Evolutionary conservation across 2,329 filamentous ascomycete species (phyloP).

Genomic region (Aplosporella prunicola): DNA sequence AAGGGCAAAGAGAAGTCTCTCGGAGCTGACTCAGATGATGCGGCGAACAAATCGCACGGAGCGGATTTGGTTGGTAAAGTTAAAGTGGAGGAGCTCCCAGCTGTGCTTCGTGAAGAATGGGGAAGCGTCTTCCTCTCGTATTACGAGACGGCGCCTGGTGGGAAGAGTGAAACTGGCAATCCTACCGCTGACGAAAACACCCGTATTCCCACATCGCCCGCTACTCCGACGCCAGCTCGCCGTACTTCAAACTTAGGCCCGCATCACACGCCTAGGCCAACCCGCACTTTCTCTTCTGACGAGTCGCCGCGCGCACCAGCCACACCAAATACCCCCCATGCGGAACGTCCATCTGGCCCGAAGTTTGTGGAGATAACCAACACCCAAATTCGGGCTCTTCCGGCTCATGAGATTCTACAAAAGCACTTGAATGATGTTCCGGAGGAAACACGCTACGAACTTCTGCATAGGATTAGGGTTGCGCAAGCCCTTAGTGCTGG

Average conservation of each 20-base stretch:
- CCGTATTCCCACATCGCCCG: conserved; percentile 38
- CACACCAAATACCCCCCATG: conserved; percentile 28
- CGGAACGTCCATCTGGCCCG: conserved; percentile 21
- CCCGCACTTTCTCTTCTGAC: conserved; percentile 33
- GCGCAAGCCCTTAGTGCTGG: conserved; percentile 70
- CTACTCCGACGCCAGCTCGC: conserved; percentile 67
- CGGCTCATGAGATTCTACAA: conserved; percentile 34
- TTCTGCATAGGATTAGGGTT: conserved; percentile 71
- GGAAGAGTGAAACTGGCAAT: conserved; percentile 17
- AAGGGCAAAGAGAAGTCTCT: conserved; percentile 71
- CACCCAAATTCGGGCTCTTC: conserved; percentile 33
- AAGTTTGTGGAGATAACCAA: conserved; percentile 52
- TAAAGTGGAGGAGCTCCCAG: conserved; percentile 41
- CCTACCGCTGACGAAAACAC: conserved; percentile 19
- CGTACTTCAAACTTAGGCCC: conserved; percentile 48
- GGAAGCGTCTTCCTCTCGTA: conserved; percentile 72
- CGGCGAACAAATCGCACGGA: conserved; percentile 28
- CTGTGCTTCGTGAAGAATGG: conserved; percentile 61
- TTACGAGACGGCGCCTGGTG: conserved; percentile 45
- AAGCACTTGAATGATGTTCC: conserved; percentile 52
- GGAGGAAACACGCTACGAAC: conserved; percentile 65
- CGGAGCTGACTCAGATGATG: conserved; percentile 20
- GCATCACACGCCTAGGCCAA: conserved; percentile 44
- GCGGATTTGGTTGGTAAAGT: conserved; percentile 70
- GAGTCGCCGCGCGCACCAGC: conserved; percentile 43